Conservation (phyloP, 345 rosid species). For the Rhodamnia argentea region DNA sequence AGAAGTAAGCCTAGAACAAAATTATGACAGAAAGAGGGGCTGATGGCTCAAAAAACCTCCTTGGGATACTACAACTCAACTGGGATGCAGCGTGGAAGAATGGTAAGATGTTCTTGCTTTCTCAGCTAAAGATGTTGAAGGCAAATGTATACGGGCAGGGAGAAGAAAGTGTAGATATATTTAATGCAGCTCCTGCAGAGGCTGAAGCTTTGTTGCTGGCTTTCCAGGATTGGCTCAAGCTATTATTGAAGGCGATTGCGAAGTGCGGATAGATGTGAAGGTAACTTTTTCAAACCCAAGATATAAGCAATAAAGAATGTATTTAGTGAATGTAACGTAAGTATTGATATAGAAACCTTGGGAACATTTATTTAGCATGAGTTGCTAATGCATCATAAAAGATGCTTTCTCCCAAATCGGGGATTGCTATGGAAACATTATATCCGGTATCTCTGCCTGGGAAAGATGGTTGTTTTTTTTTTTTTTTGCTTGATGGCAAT, state of each 20-base stretch:
- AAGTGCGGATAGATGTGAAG: not conserved
- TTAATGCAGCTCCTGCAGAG: not conserved
- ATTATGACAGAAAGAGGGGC: not conserved
- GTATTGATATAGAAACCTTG: not conserved
- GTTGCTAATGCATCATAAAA: not conserved
- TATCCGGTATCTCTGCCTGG: not conserved
- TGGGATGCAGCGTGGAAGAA: not conserved
- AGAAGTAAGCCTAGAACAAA: not conserved
- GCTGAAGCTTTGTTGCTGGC: not conserved
- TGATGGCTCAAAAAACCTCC: not conserved
- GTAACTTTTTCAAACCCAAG: not conserved
- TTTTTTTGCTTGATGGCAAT: not conserved
- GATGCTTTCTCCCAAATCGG: not conserved
- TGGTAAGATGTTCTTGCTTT: not conserved
- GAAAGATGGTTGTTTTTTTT: not conserved
- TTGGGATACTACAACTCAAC: not conserved
- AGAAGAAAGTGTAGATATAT: not conserved
- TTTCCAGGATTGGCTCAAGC: not conserved
- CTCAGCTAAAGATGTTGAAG: not conserved
- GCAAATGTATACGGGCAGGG: not conserved
- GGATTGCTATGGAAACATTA: not conserved
- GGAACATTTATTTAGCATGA: not conserved
- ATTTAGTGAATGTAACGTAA: not conserved
- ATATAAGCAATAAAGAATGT: not conserved
- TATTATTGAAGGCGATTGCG: not conserved